Evolutionary conservation across 257 asterid genomes (phyloP).

Genomic region (Echites panduratus): DNA sequence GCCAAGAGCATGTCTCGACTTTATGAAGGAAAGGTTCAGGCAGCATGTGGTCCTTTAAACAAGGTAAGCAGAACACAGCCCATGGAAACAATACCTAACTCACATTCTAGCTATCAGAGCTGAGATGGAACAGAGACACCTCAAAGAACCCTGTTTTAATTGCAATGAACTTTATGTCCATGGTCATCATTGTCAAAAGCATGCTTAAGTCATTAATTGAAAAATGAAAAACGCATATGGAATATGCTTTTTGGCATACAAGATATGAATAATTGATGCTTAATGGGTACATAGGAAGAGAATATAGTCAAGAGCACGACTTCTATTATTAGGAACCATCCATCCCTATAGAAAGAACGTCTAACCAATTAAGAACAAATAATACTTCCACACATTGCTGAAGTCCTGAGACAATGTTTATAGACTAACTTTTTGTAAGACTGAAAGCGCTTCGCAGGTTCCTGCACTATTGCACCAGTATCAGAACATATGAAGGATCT

Average conservation of each 20-base stretch:
- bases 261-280: background rate
- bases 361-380: background rate
- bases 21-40: too few relatives aligned
- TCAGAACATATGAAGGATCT: conserved; percentile 82
- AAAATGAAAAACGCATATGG: background rate
- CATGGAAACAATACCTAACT: too few relatives aligned
- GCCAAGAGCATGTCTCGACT: too few relatives aligned
- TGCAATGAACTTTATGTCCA: too few relatives aligned
- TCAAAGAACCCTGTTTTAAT: too few relatives aligned
- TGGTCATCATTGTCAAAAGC: background rate
- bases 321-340: background rate
- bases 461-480: conserved; percentile 86
- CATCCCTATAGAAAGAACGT: background rate
- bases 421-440: conserved; percentile 61
- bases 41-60: too few relatives aligned
- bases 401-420: conserved; percentile 1
- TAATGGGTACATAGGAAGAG: background rate
- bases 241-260: background rate
- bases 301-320: background rate
- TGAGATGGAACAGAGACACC: too few relatives aligned
- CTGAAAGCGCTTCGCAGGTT: conserved; percentile 62
- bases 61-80: too few relatives aligned
- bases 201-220: background rate
- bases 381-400: background rate
- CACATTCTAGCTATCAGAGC: too few relatives aligned